Percentiles rank a stretch among this genome's conserved stretches.
Evolutionary conservation across 306 rosid genomes (phyloP).

Genomic region (Medicago lupulina): DNA sequence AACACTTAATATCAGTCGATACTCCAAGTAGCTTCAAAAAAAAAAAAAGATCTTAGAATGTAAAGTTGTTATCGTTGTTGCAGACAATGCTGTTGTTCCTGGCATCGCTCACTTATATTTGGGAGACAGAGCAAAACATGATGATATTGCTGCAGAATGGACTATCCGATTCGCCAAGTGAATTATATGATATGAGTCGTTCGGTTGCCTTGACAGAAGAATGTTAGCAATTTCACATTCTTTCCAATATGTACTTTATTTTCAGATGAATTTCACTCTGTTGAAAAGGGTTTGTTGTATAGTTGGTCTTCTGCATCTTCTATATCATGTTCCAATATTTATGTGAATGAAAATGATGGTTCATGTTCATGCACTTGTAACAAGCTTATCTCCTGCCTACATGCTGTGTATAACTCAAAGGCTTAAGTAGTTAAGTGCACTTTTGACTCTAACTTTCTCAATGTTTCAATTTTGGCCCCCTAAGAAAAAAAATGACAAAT

Average conservation of each 20-base stretch:
- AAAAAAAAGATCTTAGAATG: slow-evolving; percentile 4
- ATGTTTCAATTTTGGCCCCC: too few relatives aligned
- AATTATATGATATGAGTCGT: slow-evolving; percentile 38
- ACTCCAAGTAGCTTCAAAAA: background rate
- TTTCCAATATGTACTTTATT: background rate
- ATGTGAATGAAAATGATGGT: slow-evolving; percentile 15
- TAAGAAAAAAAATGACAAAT: too few relatives aligned
- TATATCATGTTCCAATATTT: slow-evolving; percentile 6
- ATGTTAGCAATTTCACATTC: slow-evolving; percentile 15
- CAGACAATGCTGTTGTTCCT: slow-evolving; percentile 79
- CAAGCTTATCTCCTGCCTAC: too few relatives aligned
- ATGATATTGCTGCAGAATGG: slow-evolving; percentile 83
- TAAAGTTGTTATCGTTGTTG: slow-evolving; percentile 22
- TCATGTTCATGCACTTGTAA: background rate
- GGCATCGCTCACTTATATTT: slow-evolving; percentile 77
- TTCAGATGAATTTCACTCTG: background rate
- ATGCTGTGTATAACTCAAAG: too few relatives aligned
- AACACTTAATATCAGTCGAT: background rate
- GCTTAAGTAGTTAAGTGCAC: too few relatives aligned
- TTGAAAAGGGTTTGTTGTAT: background rate
- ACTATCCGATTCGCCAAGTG: slow-evolving; percentile 89
- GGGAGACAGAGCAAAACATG: slow-evolving; percentile 76
- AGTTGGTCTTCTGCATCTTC: background rate
- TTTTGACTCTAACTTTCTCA: too few relatives aligned
- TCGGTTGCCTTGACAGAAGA: too few relatives aligned